These are phyloP conservation scores for Lasiodiplodia gonubiensis DNA, from an alignment of 2,329 filamentous ascomycete species.

Conservation along the genomic window DNA sequence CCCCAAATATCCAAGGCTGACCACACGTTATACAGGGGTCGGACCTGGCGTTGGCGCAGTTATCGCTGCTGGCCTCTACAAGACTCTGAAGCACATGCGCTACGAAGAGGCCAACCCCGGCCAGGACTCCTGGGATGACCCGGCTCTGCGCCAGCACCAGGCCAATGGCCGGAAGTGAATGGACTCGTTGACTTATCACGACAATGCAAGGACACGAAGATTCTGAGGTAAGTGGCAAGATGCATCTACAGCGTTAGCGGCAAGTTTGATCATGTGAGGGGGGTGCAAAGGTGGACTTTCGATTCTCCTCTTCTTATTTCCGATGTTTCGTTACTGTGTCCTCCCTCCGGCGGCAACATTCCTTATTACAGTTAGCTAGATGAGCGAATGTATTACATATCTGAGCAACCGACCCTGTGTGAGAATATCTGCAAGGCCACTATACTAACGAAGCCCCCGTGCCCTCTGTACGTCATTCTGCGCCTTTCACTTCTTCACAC, in stretches of 20 bases:
- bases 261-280: not conserved
- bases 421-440: not conserved
- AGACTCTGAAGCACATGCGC: conserved; percentile 51
- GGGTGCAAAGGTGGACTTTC: not conserved
- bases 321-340: not conserved
- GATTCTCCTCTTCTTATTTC: not conserved
- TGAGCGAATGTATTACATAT: not conserved
- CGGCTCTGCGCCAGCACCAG: not conserved
- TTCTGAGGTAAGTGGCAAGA: not conserved
- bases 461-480: not conserved
- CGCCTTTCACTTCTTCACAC: not conserved
- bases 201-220: not conserved
- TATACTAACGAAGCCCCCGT: not conserved
- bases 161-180: not conserved
- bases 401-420: not conserved
- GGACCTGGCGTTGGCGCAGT: conserved; percentile 54
- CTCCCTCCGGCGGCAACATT: not conserved
- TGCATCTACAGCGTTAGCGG: not conserved
- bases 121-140: conserved; percentile 37
- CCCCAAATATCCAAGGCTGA: too few species aligned
- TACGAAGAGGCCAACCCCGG: conserved; percentile 47
- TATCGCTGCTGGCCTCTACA: conserved; percentile 57
- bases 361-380: not conserved
- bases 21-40: conserved; percentile 35
- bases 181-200: not conserved